These are phyloP conservation scores for Bassia scoparia DNA, from an alignment of 148 eudicot species.

Conservation along the genomic window DNA sequence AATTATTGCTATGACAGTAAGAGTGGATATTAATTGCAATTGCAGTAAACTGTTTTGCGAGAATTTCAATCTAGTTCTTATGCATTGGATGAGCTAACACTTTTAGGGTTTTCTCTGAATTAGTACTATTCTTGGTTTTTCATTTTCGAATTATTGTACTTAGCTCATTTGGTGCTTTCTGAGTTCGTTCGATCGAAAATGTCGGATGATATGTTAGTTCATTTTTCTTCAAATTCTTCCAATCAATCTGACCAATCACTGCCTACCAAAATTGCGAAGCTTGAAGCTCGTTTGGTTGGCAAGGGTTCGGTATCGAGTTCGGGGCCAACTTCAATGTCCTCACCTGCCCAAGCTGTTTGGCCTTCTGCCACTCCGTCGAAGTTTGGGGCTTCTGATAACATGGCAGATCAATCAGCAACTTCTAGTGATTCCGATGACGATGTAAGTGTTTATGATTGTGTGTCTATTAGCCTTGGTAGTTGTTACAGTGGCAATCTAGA, in stretches of 20 bases:
- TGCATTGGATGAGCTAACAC: conserved; percentile 11
- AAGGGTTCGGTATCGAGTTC: conserved; percentile 41
- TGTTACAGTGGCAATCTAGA: background rate
- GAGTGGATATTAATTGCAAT: background rate
- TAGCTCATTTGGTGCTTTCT: background rate
- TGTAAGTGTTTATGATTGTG: conserved; percentile 37
- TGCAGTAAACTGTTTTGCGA: background rate
- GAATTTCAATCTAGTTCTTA: conserved; percentile 9
- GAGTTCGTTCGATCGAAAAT: conserved; percentile 34
- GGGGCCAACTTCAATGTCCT: conserved; percentile 30
- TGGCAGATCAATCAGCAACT: conserved; percentile 36
- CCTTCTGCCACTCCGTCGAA: conserved; percentile 30
- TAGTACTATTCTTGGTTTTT: background rate
- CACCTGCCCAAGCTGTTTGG: conserved; percentile 42
- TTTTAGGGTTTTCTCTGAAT: conserved; percentile 21
- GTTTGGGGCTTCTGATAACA: conserved; percentile 33
- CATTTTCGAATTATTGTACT: background rate
- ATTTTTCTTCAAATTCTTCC: conserved; percentile 83
- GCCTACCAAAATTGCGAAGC: conserved; percentile 80
- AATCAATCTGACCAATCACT: conserved; percentile 86
- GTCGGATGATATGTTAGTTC: conserved; percentile 80
- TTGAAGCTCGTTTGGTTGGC: conserved; percentile 91
- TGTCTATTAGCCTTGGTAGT: background rate
- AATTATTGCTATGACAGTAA: background rate
- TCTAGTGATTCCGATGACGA: conserved; percentile 84